Conservation (phyloP, 1,139 yeast species). For the Scheffersomyces illinoinensis region DNA sequence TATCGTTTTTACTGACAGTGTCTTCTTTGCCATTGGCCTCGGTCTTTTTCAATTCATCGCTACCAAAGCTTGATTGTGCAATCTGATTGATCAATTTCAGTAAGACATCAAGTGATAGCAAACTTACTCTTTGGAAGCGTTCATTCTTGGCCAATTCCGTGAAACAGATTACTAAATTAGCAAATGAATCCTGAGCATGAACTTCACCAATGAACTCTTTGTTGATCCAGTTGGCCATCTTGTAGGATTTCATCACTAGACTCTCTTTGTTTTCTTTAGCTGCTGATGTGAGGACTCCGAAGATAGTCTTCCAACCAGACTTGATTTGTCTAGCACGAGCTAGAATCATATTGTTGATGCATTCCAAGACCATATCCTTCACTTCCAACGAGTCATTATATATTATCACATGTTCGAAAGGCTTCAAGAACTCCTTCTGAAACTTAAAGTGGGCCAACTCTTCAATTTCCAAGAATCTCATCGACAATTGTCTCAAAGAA, state of each 20-base stretch:
- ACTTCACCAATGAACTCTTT: slow-evolving; percentile 64
- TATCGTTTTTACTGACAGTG: slow-evolving; percentile 30
- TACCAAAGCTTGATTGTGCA: slow-evolving; percentile 40
- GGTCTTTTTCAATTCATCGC: slow-evolving; percentile 13
- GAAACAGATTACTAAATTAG: slow-evolving; percentile 72
- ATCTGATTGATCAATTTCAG: slow-evolving; percentile 62
- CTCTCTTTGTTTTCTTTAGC: slow-evolving; percentile 57
- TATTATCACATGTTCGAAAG: slow-evolving; percentile 78
- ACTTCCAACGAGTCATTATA: slow-evolving; percentile 71
- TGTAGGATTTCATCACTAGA: slow-evolving; percentile 63
- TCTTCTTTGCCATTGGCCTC: slow-evolving; percentile 9
- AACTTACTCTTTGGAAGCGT: slow-evolving; percentile 74
- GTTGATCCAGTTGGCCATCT: slow-evolving; percentile 63
- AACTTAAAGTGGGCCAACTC: slow-evolving; percentile 94
- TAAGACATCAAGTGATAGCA: slow-evolving; percentile 80
- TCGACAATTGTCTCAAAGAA: slow-evolving; percentile 87
- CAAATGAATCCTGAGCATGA: slow-evolving; percentile 71
- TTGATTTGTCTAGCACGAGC: slow-evolving; percentile 74
- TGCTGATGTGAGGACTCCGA: slow-evolving; percentile 71
- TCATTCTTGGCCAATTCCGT: slow-evolving; percentile 84
- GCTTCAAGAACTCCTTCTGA: slow-evolving; percentile 90
- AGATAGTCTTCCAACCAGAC: slow-evolving; percentile 94
- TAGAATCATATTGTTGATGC: slow-evolving; percentile 81
- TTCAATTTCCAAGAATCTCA: slow-evolving; percentile 89
- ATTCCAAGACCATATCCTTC: slow-evolving; percentile 87